Evolutionary conservation across 139 green algal genomes (phyloP), one percentile per base, ranked within the genome.

Genomic region (Chlorella sp.): DNA sequence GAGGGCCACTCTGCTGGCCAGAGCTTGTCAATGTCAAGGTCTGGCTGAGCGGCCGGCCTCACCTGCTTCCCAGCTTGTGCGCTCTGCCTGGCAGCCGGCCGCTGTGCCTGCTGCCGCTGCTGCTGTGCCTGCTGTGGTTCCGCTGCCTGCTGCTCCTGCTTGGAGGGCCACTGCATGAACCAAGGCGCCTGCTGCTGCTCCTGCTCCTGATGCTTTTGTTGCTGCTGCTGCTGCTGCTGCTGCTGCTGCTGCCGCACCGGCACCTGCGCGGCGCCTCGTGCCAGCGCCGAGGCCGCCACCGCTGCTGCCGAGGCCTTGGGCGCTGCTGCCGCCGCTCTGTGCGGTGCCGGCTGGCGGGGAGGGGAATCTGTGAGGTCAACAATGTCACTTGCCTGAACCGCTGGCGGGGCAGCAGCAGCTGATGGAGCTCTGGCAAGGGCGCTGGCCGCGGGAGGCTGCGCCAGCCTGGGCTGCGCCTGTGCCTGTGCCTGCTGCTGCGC

Each of bases 111-210:
- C 37, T 80, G 69, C 75, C 73, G 73, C 11, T 19, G 48, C 9
- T 80, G 64, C 36, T 80, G 11, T 3, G 9, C 2, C 85, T 42
- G 16, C 40, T 88, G 68, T 42, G 48, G 18, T 69, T 78, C 48
- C 11, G 5, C 73, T 19, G 30, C 42, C 86, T 61, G 86, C 53
- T 85, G 53, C 21, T 79, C 28, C 83, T 88, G 83, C 66, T 39
- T 80, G 12, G 83, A 88, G 22, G 83, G 83, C 83, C 83, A 88
- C 39, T 66, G 37, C 83, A 79, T 19, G 83, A 81, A 88, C 83
- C 83, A 81, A 3, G 83, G 83, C 7, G 36, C 22, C 18, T 61
- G 66, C 34, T 36, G 64, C 7, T 12, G 21, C 32, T 76, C 18
- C 60, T 26, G 34, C 82, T 60, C 1, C 60, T 39, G 36, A 36